These are phyloP conservation scores for Pisolithus tinctorius DNA, from an alignment of 768 basidiomycete species.

Conservation along the genomic window DNA sequence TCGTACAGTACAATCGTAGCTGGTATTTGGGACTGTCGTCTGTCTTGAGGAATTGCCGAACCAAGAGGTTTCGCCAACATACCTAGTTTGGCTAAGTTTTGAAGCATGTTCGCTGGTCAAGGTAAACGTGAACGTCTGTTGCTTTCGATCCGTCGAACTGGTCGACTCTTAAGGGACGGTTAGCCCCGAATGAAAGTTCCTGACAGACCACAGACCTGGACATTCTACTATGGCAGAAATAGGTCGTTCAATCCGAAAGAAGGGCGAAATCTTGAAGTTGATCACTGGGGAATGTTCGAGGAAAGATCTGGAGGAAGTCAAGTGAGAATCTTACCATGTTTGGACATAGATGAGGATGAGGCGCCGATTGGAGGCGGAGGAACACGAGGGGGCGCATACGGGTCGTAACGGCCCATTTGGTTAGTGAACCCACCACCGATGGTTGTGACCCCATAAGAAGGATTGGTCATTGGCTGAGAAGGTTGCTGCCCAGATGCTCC, in stretches of 20 bases:
- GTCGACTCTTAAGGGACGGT: conserved; percentile 52
- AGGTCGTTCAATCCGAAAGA: conserved; percentile 59
- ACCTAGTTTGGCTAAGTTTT: conserved; percentile 57
- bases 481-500: conserved; percentile 20
- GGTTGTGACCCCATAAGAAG: conserved; percentile 17
- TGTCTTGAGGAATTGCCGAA: conserved; percentile 6
- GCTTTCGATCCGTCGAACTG: conserved; percentile 70
- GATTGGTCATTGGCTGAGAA: conserved; percentile 12
- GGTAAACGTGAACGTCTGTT: conserved; percentile 54
- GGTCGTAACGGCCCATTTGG: conserved; percentile 49
- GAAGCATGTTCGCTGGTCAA: conserved; percentile 56
- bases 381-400: conserved; percentile 56
- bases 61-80: conserved; percentile 16
- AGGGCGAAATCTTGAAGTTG: conserved; percentile 76
- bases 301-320: background rate
- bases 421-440: conserved; percentile 13
- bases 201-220: conserved; percentile 49
- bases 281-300: conserved; percentile 40
- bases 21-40: conserved; percentile 59
- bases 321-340: conserved; percentile 21
- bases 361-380: conserved; percentile 32
- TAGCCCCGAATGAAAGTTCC: background rate
- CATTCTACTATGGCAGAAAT: conserved; percentile 67
- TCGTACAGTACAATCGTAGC: conserved; percentile 84
- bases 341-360: conserved; percentile 23